Evolutionary conservation across 2,329 filamentous ascomycete species (phyloP), one percentile per base, ranked within the genome.

Genomic region (Mycosphaerelloides madeirae): DNA sequence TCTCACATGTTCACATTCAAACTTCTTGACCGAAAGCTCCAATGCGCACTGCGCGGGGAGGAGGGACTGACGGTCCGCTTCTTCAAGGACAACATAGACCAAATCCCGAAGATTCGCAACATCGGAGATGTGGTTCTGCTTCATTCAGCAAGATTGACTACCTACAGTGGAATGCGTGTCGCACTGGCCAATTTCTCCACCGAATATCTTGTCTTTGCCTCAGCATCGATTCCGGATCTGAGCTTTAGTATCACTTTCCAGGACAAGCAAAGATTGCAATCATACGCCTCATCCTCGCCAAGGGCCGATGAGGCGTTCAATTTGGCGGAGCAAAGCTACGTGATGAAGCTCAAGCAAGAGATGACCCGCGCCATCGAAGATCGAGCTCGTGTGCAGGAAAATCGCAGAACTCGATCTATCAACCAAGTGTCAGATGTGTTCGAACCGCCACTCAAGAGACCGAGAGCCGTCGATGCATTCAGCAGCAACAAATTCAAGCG

Each of bases 121-220:
- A 63, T 69, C 2, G 76, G 77, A 4, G 86, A 90, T 64, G 70
- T 87, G n/a, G 67, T 88, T 4, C 62, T 88, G 3, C 54, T n/a
- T n/a, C n/a, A n/a, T n/a, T 89, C 12, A 73, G 76, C 32, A 56
- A 48, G 15, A 55, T 67, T 62, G 39, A 44, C 15, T 4, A 41
- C 41, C 6, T 54, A 40, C 36, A 29, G 34, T 9, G 45, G 54
- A 19, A 44, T 57, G 31, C 41, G 35, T 6, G 35, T 58, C 3
- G 49, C 50, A 2, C 19, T 65, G 13, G 60, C 56, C 16, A 60
- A 58, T 38, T 52, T 16, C 14, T 32, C 46, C 13, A 61, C 60
- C 3, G 37, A 41, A 9, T 43, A 42, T 6, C 31, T 59, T 6
- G 56, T 65, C 5, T 59, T 65, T 38, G 53, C 56, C 0, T 40